A percentile compares a stretch with the other conserved stretches of the same genome.
phyloP scores from a whole-genome alignment of 148 eudicot genomes.

The Rhododendron griersonianum region DNA sequence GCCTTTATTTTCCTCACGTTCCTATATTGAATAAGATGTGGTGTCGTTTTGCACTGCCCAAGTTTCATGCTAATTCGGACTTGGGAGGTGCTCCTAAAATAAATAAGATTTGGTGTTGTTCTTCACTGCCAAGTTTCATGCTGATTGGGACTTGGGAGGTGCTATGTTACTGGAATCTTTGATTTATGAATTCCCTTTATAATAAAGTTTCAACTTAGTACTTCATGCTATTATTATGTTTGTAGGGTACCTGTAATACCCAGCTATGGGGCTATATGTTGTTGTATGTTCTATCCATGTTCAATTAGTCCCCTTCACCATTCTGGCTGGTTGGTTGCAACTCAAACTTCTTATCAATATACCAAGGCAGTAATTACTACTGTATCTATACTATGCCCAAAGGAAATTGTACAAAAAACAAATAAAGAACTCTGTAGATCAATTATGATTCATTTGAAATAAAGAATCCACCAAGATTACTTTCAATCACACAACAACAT shows the following conservation, averaged over 20 bases:
- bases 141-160: neutral
- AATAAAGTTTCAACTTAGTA: neutral
- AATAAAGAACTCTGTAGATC: neutral
- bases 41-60: neutral
- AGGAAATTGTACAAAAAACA: neutral
- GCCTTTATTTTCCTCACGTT: neutral
- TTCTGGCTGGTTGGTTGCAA: neutral
- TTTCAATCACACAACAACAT: neutral
- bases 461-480: neutral
- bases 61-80: neutral
- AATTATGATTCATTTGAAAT: neutral
- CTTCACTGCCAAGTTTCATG: slow-evolving; percentile 1
- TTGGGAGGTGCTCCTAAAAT: neutral
- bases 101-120: neutral
- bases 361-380: neutral
- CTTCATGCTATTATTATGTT: neutral
- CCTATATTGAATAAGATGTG: neutral
- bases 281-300: neutral
- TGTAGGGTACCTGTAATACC: neutral
- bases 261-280: neutral
- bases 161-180: neutral
- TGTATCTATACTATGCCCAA: neutral
- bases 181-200: neutral
- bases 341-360: neutral
- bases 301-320: neutral